Evolutionary conservation across 2,329 filamentous ascomycete species (phyloP).

Genomic region (Hypomyces rosellus): DNA sequence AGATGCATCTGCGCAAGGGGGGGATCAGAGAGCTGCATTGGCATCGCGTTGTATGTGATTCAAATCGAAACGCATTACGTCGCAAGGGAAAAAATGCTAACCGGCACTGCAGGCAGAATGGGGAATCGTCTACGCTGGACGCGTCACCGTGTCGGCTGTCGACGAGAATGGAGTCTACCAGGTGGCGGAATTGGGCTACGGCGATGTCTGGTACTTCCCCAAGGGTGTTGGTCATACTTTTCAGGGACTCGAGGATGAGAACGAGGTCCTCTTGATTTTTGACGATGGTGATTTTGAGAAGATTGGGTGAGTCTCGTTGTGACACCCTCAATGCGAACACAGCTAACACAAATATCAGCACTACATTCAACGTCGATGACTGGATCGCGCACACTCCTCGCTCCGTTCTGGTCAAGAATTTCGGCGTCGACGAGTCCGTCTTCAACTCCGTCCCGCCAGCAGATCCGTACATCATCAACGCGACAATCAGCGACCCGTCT

Average conservation of each 20-base stretch:
- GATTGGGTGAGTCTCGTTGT: conserved; percentile 37
- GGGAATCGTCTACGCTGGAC: conserved; percentile 55
- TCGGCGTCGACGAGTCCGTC: conserved; percentile 53
- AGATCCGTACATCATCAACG: conserved; percentile 58
- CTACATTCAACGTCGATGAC: conserved; percentile 65
- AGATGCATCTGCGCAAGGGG: conserved; percentile 62
- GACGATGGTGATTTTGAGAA: conserved; percentile 62
- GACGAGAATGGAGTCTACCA: conserved; percentile 54
- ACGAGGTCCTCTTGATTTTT: conserved; percentile 61
- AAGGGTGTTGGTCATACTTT: conserved; percentile 59
- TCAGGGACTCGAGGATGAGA: conserved; percentile 59
- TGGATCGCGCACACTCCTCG: conserved; percentile 63
- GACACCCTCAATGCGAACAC: too few species aligned
- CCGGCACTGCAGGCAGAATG: conserved; percentile 51
- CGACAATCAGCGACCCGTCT: conserved; percentile 38
- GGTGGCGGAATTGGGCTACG: conserved; percentile 49
- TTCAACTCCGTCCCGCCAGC: conserved; percentile 52
- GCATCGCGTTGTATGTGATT: conserved; percentile 53
- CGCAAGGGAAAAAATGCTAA: not conserved
- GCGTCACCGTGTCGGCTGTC: conserved; percentile 53
- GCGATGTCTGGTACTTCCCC: conserved; percentile 65
- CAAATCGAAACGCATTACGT: conserved; percentile 7
- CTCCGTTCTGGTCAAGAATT: conserved; percentile 60
- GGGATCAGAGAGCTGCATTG: conserved; percentile 61
- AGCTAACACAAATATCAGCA: conserved; percentile 32